Percentiles rank a stretch among this genome's conserved stretches.
phyloP scores from a whole-genome alignment of 2,329 filamentous ascomycete species.

The Bisporella sp. region DNA sequence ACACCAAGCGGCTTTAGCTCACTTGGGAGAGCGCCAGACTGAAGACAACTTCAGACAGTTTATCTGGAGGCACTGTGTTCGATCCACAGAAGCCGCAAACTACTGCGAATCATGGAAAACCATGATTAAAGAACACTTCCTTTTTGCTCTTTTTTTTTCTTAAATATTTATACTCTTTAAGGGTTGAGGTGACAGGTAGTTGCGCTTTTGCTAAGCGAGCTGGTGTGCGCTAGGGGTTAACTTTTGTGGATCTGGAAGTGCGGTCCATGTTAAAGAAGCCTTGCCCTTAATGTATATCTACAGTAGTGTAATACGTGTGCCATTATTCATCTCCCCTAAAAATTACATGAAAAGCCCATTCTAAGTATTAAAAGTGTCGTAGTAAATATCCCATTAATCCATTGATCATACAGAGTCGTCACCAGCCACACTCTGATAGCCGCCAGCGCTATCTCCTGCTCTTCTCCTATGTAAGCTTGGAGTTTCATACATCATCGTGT shows the following conservation, averaged over 20 bases:
- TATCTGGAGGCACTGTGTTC: slow-evolving; percentile 1
- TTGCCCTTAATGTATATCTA: too few relatives aligned
- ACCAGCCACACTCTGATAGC: slow-evolving; percentile 23
- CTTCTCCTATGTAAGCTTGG: slow-evolving; percentile 36
- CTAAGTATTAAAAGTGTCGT: too few relatives aligned
- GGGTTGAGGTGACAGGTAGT: too few relatives aligned
- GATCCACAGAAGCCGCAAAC: neutral
- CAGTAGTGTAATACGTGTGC: too few relatives aligned
- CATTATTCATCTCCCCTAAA: too few relatives aligned
- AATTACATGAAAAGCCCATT: too few relatives aligned
- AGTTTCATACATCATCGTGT: slow-evolving; percentile 82
- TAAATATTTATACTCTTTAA: neutral
- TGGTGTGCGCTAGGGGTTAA: too few relatives aligned
- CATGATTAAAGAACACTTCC: neutral
- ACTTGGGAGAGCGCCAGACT: slow-evolving; percentile 1
- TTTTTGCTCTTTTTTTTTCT: neutral
- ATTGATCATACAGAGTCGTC: slow-evolving; percentile 22
- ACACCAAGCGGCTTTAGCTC: neutral
- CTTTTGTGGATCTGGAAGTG: too few relatives aligned
- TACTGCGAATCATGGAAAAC: neutral
- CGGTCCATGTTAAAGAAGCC: too few relatives aligned
- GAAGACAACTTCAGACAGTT: neutral
- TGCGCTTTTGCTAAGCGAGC: too few relatives aligned
- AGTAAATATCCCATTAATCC: too few relatives aligned
- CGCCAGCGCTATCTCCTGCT: slow-evolving; percentile 13